Evolutionary conservation across 129 eudicot species (phyloP), one percentile per base, ranked within the genome.

Genomic region (Chrysanthemum seticuspe): DNA sequence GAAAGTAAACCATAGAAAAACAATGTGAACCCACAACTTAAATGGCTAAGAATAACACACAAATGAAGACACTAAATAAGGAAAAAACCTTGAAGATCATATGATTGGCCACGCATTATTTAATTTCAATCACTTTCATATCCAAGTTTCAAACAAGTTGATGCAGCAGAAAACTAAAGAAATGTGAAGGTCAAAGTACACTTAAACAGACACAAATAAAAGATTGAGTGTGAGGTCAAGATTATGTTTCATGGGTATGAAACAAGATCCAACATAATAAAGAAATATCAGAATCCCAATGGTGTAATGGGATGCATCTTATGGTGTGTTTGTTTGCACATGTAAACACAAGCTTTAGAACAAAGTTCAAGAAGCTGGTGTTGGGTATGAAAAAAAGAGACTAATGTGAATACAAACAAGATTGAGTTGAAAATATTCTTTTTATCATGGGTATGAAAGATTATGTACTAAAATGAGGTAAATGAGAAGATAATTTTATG

Each of bases 11-110:
- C 58, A 59, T 67, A 51, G 72, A 73, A 66, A 66, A 67, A 74
- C 53, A 74, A 68, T 80, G 80, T 65, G 79, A 80, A 74, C 80
- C 76, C 71, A 67, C 82, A 67, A 56, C 74, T 68, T 69, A 61
- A 58, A 68, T 61, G 73, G 62, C 55, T 13, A 53, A 63, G 68
- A 54, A 78, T 53, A 47, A 52, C 58, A 71, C 77, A 64, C 45
- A 64, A 31, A 62, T 25, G 48, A 31, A 23, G 21, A 65, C 56
- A 51, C 68, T 51, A 78, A 68, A 78, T 55, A 71, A 44, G 77
- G 77, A 52, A 64, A 78, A 63, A 29, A 31, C 10, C 56, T 69
- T 49, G 44, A 55, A 1, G 72, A 65, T 78, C 67, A 78, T 62
- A 78, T 68, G 54, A 67, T 50, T 13, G 58, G 58, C 2, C 58